phyloP scores from a whole-genome alignment of 2,329 filamentous ascomycete genomes.

The Sphaerulina vaccinii region DNA sequence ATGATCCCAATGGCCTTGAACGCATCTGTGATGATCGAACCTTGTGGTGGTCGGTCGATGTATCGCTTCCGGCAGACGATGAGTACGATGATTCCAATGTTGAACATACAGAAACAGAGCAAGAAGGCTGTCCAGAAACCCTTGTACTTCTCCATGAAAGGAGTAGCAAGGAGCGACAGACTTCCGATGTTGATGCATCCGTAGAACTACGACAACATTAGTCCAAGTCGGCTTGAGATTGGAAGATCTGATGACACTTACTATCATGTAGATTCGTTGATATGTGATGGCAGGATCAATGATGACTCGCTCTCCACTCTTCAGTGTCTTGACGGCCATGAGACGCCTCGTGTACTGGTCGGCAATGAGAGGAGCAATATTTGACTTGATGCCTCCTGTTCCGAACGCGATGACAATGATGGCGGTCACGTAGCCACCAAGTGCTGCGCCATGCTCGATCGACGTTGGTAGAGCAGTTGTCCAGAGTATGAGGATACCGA shows the following conservation, averaged over 20 bases:
- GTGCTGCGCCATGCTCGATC: conserved; percentile 58
- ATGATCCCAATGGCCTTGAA: conserved; percentile 62
- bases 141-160: conserved; percentile 65
- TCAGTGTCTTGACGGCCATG: conserved; percentile 41
- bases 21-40: conserved; percentile 64
- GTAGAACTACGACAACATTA: conserved; percentile 66
- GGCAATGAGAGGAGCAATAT: conserved; percentile 58
- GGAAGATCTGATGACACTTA: too few species aligned
- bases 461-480: conserved; percentile 63
- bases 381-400: conserved; percentile 79
- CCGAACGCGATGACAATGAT: conserved; percentile 71
- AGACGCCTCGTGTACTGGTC: conserved; percentile 48
- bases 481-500: conserved; percentile 66
- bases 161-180: conserved; percentile 64
- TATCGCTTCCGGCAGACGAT: conserved; percentile 38
- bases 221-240: too few species aligned
- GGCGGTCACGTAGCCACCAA: conserved; percentile 63
- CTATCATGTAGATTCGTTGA: conserved; percentile 55
- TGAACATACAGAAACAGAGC: conserved; percentile 63
- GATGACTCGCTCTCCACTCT: conserved; percentile 46
- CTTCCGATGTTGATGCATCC: conserved; percentile 72
- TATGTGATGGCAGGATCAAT: conserved; percentile 50
- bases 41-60: conserved; percentile 54
- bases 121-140: conserved; percentile 67
- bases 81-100: conserved; percentile 58